phyloP scores from a whole-genome alignment of 2,329 filamentous ascomycete species.

The Hymenoscyphus fraxineus region DNA sequence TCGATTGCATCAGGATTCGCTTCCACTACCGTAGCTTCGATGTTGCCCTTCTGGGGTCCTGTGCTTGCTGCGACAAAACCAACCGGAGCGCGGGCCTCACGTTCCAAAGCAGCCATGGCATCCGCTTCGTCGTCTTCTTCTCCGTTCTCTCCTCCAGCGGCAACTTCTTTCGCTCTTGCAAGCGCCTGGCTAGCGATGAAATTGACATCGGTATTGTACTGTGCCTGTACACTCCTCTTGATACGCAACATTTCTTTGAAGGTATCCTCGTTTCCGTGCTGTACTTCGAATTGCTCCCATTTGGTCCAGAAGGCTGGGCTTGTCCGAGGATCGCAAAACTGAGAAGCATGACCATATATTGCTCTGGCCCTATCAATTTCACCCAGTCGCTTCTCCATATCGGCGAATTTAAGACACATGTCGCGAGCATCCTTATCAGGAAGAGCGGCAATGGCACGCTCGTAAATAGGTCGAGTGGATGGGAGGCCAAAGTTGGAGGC shows the following conservation, averaged over 20 bases:
- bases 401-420: slow-evolving; percentile 98
- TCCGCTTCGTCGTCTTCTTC: slow-evolving; percentile 56
- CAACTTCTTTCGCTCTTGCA: slow-evolving; percentile 52
- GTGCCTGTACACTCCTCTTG: slow-evolving; percentile 93
- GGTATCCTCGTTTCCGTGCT: slow-evolving; percentile 97
- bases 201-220: slow-evolving; percentile 98
- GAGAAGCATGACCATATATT: slow-evolving; percentile 93
- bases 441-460: slow-evolving; percentile 88
- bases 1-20: slow-evolving; percentile 84
- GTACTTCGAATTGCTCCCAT: slow-evolving; percentile 96
- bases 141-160: slow-evolving; percentile 38
- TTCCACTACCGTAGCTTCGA: slow-evolving; percentile 40
- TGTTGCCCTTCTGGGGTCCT: slow-evolving; percentile 61
- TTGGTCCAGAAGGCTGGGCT: slow-evolving; percentile 90
- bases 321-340: slow-evolving; percentile 94
- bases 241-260: slow-evolving; percentile 99
- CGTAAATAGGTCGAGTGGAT: slow-evolving; percentile 92
- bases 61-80: slow-evolving; percentile 89
- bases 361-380: slow-evolving; percentile 93
- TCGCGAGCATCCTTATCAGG: slow-evolving; percentile 90
- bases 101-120: slow-evolving; percentile 85
- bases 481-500: slow-evolving; percentile 96
- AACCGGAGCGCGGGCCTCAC: slow-evolving; percentile 79
- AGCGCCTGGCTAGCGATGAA: slow-evolving; percentile 96
- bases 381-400: slow-evolving; percentile 88